Evolutionary conservation across 495 filamentous ascomycete genomes (phyloP).

Genomic region (Pseudotulostoma volvatum): DNA sequence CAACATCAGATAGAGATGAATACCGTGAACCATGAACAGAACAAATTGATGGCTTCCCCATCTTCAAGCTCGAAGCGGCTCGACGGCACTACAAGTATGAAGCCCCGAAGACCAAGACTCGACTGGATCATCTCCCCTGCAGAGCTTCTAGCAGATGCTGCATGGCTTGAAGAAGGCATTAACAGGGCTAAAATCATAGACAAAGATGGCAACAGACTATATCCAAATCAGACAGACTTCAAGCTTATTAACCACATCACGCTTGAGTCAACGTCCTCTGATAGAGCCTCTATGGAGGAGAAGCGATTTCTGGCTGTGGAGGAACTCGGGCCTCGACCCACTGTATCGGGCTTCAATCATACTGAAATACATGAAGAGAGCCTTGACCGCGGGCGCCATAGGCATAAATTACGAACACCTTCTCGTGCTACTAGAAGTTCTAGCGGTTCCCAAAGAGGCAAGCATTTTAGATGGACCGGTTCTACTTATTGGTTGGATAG

Average conservation of each 20-base stretch:
- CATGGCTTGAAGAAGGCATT: slow-evolving; percentile 64
- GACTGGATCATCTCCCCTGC: slow-evolving; percentile 67
- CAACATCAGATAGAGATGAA: slow-evolving; percentile 12
- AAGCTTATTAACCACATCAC: background rate
- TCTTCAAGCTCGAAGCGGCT: slow-evolving; percentile 19
- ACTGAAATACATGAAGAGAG: background rate
- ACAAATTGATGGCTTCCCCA: slow-evolving; percentile 16
- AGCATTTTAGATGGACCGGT: background rate
- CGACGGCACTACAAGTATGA: slow-evolving; percentile 25
- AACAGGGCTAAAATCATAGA: slow-evolving; percentile 66
- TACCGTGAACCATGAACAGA: slow-evolving; percentile 3
- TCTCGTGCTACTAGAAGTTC: background rate
- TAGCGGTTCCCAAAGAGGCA: background rate
- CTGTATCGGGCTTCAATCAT: background rate
- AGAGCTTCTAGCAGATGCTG: slow-evolving; percentile 69
- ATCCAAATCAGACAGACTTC: slow-evolving; percentile 27
- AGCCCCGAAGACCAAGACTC: slow-evolving; percentile 46
- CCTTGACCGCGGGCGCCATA: background rate
- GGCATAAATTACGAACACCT: background rate
- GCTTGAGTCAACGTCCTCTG: background rate
- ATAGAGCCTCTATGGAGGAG: background rate
- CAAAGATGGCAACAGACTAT: slow-evolving; percentile 51
- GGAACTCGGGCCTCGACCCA: background rate
- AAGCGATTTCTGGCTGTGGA: background rate
- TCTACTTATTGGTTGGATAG: background rate